These are phyloP conservation scores for Lyophyllum decastes DNA, from an alignment of 768 basidiomycete genomes.

Conservation along the genomic window DNA sequence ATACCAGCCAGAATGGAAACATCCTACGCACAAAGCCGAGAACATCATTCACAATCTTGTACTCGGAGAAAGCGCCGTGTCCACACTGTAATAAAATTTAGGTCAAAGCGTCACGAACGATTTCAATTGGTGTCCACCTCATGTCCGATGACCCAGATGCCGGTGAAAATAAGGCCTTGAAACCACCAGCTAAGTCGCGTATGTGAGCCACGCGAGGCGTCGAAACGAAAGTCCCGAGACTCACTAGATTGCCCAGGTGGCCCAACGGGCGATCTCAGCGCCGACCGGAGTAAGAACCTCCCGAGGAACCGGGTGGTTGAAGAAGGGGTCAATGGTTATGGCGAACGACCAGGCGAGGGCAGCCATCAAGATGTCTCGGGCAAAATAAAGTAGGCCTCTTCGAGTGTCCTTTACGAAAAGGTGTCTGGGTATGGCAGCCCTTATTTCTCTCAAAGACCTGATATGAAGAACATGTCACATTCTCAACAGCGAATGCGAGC, in stretches of 20 bases:
- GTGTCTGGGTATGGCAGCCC: slow-evolving; percentile 46
- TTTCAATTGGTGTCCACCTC: slow-evolving; percentile 36
- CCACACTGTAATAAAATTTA: slow-evolving; percentile 40
- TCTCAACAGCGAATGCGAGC: too few relatives aligned
- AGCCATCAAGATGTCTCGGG: slow-evolving; percentile 48
- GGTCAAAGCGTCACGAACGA: neutral
- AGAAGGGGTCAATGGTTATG: slow-evolving; percentile 44
- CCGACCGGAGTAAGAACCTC: slow-evolving; percentile 33
- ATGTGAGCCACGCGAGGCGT: neutral
- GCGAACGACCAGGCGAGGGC: slow-evolving; percentile 44
- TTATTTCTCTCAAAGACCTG: slow-evolving; percentile 50
- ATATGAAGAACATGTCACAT: neutral
- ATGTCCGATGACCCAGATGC: slow-evolving; percentile 62
- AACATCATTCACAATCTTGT: slow-evolving; percentile 47
- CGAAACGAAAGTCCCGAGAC: slow-evolving; percentile 16
- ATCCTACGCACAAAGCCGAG: slow-evolving; percentile 48
- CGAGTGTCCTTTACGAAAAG: slow-evolving; percentile 43
- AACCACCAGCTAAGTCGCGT: slow-evolving; percentile 53
- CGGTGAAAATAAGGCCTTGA: slow-evolving; percentile 59
- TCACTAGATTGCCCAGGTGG: slow-evolving; percentile 48
- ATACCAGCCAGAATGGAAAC: neutral
- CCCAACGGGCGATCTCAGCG: slow-evolving; percentile 40
- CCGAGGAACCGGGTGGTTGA: slow-evolving; percentile 24
- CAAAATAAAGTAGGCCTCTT: slow-evolving; percentile 41
- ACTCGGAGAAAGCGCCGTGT: slow-evolving; percentile 55